Base-by-base conservation (phyloP, 2,329 filamentous ascomycete genomes). In the Lasiodiplodia sp. region DNA sequence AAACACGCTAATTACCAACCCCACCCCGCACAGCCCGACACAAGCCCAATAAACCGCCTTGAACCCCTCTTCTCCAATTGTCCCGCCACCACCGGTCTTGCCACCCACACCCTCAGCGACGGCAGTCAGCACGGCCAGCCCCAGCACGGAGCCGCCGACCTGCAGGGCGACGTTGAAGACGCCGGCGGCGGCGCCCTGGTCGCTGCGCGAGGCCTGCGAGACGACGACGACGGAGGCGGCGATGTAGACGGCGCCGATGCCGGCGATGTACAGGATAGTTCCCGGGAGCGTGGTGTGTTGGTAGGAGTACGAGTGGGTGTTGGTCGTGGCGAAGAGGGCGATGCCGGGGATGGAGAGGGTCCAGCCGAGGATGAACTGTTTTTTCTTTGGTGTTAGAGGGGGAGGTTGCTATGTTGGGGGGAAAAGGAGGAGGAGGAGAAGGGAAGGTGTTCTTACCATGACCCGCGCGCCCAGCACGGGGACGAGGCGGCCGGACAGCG, bases 131-230 rank as follows among this genome's bases (percentile, higher is more conserved):
- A 56, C 55, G 2, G 64, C 68, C 18, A 69, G 31, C 1, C 68
- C 68, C 3, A 69, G 25, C 12, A 69, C 64, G 1, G 63, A 67
- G 0, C 68, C 68, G 23, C 68, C 68, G 2, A 69, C 68, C 40
- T 69, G 68, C 38, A 69, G 28, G 1, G 68, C 68, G 23, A 69
- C 68, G 23, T 69, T 69, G 62, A 69, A 69, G 4, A 67, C 56
- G 25, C 63, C 68, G 14, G 68, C 68, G 8, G 64, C 64, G 25
- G 57, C 64, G 34, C 68, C 68, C 34, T 67, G 68, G 40, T 69
- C 68, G 37, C 63, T 56, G n/a, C 38, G 58, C 5, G 64, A 53
- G 4, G 68, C 68, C 3, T 34, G 8, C 5, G 68, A 64, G 2
- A 67, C 62, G 47, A 66, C 28, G 64, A 69, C 55, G 64, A 69